A percentile compares a stretch with the other conserved stretches of the same genome.
These are phyloP conservation scores for Sideroxylon spinosum DNA, from an alignment of 179 eudicot species.

Conservation along the genomic window DNA sequence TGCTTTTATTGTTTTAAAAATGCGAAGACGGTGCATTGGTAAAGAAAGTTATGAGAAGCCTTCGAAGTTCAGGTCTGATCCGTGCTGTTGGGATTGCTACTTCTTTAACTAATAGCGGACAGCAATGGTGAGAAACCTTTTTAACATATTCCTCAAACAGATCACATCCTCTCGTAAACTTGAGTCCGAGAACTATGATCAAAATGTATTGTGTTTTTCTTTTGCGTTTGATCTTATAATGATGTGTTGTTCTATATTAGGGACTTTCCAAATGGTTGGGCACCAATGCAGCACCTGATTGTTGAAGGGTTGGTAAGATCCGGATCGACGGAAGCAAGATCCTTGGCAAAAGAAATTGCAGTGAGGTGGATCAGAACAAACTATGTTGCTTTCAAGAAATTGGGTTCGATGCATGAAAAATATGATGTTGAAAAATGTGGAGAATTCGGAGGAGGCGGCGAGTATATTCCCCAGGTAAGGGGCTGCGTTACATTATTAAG, in stretches of 20 bases:
- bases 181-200: background rate
- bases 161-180: background rate
- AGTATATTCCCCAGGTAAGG: conserved; percentile 77
- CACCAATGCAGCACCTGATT: conserved; percentile 79
- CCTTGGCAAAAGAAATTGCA: conserved; percentile 66
- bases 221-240: background rate
- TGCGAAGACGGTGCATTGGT: conserved; percentile 40
- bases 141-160: background rate
- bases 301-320: conserved; percentile 71
- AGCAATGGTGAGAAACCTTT: conserved; percentile 57
- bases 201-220: background rate
- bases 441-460: conserved; percentile 79
- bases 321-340: conserved; percentile 48
- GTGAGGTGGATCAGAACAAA: conserved; percentile 71
- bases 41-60: conserved; percentile 56
- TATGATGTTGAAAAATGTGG: conserved; percentile 78
- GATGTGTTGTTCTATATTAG: conserved; percentile 29
- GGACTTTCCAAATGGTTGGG: conserved; percentile 98
- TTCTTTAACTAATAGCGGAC: conserved; percentile 64
- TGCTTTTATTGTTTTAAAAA: conserved; percentile 7
- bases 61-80: conserved; percentile 58
- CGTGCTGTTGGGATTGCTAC: conserved; percentile 74
- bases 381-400: conserved; percentile 54
- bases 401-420: conserved; percentile 81
- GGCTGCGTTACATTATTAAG: background rate